Percentiles rank a stretch among this genome's conserved stretches.
phyloP scores from a whole-genome alignment of 345 rosid species.

The Rhizophora apiculata region DNA sequence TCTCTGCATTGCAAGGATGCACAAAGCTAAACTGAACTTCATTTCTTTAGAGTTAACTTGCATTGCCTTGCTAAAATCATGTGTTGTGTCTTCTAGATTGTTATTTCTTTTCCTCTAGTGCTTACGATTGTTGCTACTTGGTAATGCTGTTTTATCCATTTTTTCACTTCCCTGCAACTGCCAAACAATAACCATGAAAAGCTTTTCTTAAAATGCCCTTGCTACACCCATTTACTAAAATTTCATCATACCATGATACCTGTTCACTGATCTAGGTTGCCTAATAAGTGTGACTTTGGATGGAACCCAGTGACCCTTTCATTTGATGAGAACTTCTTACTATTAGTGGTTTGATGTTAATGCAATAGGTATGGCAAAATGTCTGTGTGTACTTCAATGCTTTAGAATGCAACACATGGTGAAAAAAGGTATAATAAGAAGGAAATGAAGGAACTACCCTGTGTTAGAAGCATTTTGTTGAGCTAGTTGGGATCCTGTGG shows the following conservation, averaged over 20 bases:
- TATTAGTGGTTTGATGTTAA: too few relatives aligned
- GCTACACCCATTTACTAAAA: too few relatives aligned
- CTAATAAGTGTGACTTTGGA: too few relatives aligned
- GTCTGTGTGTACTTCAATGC: background rate
- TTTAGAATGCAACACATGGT: background rate
- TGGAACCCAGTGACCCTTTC: too few relatives aligned
- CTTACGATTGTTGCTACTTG: background rate
- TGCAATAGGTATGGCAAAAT: background rate
- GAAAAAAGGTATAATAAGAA: background rate
- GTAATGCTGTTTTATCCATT: background rate
- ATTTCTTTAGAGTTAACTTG: background rate
- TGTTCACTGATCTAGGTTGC: too few relatives aligned
- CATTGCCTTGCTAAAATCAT: background rate
- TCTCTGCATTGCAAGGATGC: background rate
- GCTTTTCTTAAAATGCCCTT: too few relatives aligned
- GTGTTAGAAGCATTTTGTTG: background rate
- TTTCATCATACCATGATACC: too few relatives aligned
- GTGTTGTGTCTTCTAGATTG: background rate
- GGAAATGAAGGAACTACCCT: background rate
- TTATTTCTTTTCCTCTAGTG: background rate
- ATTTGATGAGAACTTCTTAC: too few relatives aligned
- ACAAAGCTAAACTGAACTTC: background rate
- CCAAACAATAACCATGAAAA: background rate
- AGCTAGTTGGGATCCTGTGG: background rate
- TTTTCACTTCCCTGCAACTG: background rate